phyloP scores from a whole-genome alignment of 495 filamentous ascomycete species.

The Aspergillus funiculosus region DNA sequence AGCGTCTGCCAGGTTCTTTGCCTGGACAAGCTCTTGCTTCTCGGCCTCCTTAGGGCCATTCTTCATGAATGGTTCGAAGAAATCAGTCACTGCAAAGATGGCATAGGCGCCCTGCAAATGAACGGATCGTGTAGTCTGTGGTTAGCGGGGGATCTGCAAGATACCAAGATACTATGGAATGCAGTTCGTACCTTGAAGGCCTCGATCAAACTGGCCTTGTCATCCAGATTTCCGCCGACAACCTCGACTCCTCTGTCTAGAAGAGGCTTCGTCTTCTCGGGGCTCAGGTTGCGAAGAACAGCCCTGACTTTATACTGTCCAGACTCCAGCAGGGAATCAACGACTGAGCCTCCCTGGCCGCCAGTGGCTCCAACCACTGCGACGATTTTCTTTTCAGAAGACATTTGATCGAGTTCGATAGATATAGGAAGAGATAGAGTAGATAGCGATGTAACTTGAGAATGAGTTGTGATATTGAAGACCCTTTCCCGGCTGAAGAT shows the following conservation, averaged over 20 bases:
- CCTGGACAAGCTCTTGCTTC: constrained; percentile 16
- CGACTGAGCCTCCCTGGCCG: constrained; percentile 41
- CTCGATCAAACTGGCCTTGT: constrained; percentile 29
- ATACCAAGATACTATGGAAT: not conserved
- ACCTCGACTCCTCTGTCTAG: constrained; percentile 38
- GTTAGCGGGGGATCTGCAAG: not conserved
- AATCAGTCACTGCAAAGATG: constrained; percentile 49
- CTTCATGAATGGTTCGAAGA: constrained; percentile 31
- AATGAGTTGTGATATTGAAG: too few species aligned
- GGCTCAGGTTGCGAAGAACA: constrained; percentile 38
- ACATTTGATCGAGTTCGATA: not conserved
- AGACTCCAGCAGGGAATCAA: constrained; percentile 27
- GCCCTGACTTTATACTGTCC: constrained; percentile 37
- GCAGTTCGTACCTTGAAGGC: constrained; percentile 29
- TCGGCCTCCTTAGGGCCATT: constrained; percentile 4
- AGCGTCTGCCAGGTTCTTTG: constrained; percentile 25
- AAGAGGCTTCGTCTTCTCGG: constrained; percentile 30
- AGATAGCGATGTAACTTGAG: too few species aligned
- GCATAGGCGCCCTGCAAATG: constrained; percentile 12
- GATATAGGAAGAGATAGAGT: not conserved
- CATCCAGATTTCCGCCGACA: constrained; percentile 40
- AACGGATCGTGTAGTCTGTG: too few species aligned
- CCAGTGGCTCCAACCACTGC: constrained; percentile 41
- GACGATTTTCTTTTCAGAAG: constrained; percentile 8
- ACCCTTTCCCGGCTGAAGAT: too few species aligned